Conservation (phyloP, 208 protist genomes). For the Trypanosoma theileri region DNA sequence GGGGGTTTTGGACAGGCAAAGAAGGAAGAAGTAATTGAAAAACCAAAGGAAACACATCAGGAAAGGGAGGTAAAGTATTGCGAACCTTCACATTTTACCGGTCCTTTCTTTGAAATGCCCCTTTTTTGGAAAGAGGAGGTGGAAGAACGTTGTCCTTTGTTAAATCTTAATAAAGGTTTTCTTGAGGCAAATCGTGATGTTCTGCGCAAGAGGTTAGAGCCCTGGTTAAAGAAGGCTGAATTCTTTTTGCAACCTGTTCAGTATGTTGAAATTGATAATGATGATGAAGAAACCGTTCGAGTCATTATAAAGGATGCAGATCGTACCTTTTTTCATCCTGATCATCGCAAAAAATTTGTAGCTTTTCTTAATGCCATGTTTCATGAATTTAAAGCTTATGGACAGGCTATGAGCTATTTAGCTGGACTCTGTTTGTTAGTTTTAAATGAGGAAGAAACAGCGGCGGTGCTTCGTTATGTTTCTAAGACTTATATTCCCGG, state of each 20-base stretch:
- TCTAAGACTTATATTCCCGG: conserved; percentile 76
- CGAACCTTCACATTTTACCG: conserved; percentile 73
- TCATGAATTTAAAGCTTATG: conserved; percentile 84
- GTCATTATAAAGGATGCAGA: conserved; percentile 92
- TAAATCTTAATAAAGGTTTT: conserved; percentile 86
- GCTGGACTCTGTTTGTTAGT: conserved; percentile 84
- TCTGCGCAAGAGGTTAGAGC: conserved; percentile 58
- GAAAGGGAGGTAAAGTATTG: conserved; percentile 43
- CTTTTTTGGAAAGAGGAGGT: conserved; percentile 83
- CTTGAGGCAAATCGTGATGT: conserved; percentile 58
- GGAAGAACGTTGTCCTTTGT: conserved; percentile 56
- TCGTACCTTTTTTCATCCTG: conserved; percentile 77
- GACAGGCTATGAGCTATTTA: conserved; percentile 91
- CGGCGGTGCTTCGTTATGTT: conserved; percentile 75
- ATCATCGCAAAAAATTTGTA: conserved; percentile 77
- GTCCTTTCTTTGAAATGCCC: conserved; percentile 79
- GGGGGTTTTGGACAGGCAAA: conserved; percentile 5
- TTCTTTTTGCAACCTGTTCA: conserved; percentile 69
- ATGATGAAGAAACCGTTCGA: conserved; percentile 84
- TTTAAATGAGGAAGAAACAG: conserved; percentile 82
- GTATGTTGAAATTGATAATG: conserved; percentile 80
- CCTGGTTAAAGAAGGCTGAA: conserved; percentile 56
- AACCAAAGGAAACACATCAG: conserved; percentile 18
- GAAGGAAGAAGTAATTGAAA: conserved; percentile 19
- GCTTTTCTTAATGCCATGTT: conserved; percentile 78